Conservation (phyloP, 331 rosid species). For the Acacia concinna region DNA sequence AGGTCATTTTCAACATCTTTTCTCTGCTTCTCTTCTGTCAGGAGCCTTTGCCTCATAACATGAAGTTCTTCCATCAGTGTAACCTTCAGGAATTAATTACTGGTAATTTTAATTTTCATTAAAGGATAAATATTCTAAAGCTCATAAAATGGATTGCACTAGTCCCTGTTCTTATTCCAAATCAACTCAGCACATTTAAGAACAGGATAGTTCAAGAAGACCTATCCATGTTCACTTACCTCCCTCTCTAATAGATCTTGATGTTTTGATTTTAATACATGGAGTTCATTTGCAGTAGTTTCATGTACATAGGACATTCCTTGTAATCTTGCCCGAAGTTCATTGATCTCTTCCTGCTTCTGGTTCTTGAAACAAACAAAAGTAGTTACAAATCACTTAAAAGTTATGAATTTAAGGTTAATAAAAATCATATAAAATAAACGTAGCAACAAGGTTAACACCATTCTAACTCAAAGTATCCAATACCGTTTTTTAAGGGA, state of each 20-base stretch:
- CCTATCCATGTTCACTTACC: slow-evolving; percentile 38
- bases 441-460: background rate
- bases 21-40: slow-evolving; percentile 57
- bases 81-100: slow-evolving; percentile 35
- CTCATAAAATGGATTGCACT: background rate
- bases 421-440: background rate
- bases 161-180: background rate
- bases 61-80: slow-evolving; percentile 49
- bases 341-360: slow-evolving; percentile 47
- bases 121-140: background rate
- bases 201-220: background rate
- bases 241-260: slow-evolving; percentile 43
- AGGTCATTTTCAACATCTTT: slow-evolving; percentile 52
- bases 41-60: slow-evolving; percentile 41
- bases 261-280: slow-evolving; percentile 44
- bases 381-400: background rate
- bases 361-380: slow-evolving; percentile 28
- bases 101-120: background rate
- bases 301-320: slow-evolving; percentile 44
- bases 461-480: background rate
- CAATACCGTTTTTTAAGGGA: background rate
- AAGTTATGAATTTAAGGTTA: background rate
- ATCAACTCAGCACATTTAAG: background rate
- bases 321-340: slow-evolving; percentile 45
- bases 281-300: slow-evolving; percentile 45